phyloP scores from a whole-genome alignment of 257 asterid species.

The Solanum corneliomulleri region DNA sequence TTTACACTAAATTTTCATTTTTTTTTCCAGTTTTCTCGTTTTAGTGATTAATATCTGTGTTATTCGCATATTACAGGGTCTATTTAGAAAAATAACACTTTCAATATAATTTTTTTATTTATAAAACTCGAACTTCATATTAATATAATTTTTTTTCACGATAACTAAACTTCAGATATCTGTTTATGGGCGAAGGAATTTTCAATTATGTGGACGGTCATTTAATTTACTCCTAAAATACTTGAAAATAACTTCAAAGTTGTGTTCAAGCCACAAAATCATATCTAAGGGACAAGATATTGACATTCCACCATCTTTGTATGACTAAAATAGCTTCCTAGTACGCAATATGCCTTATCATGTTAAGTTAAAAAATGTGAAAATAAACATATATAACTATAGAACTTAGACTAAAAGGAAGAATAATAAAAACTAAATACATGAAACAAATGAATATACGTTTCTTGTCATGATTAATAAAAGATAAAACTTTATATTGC shows the following conservation, averaged over 20 bases:
- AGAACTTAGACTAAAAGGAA: neutral
- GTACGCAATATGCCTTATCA: neutral
- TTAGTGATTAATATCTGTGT: too few species aligned
- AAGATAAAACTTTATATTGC: neutral
- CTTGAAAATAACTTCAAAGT: neutral
- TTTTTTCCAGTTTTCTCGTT: too few species aligned
- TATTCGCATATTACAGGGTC: too few species aligned
- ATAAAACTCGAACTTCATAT: neutral
- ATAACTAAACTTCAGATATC: neutral
- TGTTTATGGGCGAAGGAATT: neutral
- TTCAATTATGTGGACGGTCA: neutral
- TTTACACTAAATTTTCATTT: too few species aligned
- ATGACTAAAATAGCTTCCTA: neutral
- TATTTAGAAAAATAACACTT: too few species aligned
- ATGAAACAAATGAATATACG: neutral
- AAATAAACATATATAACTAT: neutral
- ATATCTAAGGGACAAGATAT: neutral
- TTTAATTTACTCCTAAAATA: neutral
- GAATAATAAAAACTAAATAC: neutral
- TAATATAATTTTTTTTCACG: too few species aligned
- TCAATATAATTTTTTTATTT: neutral
- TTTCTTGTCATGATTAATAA: neutral
- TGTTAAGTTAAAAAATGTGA: neutral
- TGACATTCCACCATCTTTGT: neutral
- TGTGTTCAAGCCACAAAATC: neutral